These are phyloP conservation scores for Castanopsis chinensis DNA, from an alignment of 306 rosid species.

Conservation along the genomic window DNA sequence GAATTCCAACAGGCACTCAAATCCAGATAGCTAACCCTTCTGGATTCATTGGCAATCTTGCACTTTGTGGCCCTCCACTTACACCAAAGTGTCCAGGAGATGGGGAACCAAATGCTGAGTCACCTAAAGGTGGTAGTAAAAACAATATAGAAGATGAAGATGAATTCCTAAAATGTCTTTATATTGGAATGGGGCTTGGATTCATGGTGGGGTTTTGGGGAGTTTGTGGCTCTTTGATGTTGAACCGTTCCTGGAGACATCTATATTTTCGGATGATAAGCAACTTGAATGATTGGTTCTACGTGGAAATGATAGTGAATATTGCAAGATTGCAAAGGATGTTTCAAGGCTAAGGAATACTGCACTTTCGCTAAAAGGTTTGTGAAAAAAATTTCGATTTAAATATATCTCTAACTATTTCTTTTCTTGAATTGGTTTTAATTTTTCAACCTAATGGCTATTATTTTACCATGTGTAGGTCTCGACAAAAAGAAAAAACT, in stretches of 20 bases:
- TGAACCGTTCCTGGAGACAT: constrained; percentile 24
- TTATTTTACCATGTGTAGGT: no score
- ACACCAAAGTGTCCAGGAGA: constrained; percentile 13
- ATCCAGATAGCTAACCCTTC: constrained; percentile 1
- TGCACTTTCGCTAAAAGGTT: no score
- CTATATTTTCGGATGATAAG: not conserved
- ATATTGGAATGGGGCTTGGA: constrained; percentile 27
- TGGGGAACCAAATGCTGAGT: not conserved
- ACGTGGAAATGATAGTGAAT: not conserved
- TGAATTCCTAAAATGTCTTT: not conserved
- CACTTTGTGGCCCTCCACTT: constrained; percentile 32
- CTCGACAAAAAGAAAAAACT: no score
- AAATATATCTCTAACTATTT: no score
- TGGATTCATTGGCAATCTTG: constrained; percentile 15
- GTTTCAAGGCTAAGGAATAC: not conserved
- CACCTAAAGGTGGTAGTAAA: not conserved
- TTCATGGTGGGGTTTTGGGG: constrained; percentile 35
- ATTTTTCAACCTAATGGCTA: no score
- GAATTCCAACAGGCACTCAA: constrained; percentile 25
- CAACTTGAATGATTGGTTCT: not conserved
- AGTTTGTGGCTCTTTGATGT: not conserved
- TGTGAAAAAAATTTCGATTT: no score
- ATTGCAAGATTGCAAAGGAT: not conserved
- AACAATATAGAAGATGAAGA: not conserved
- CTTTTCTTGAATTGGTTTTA: no score